phyloP scores from a whole-genome alignment of 1,139 yeast genomes.

The Sugiyamaella japonica region DNA sequence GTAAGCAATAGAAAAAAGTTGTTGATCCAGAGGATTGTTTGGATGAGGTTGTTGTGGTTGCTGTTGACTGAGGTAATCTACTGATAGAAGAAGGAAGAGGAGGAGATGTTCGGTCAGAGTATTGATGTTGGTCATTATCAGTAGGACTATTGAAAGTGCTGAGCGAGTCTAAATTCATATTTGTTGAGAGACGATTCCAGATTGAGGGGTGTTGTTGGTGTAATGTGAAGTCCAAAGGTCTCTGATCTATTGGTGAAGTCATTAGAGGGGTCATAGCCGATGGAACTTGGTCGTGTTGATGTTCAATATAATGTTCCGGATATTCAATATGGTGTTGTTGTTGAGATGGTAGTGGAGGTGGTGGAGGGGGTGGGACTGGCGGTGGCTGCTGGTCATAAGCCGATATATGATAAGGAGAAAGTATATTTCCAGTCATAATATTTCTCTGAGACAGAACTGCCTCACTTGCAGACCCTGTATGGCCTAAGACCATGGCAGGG shows the following conservation, averaged over 20 bases:
- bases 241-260: not conserved
- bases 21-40: not conserved
- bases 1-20: constrained; percentile 15
- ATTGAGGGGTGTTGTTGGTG: not conserved
- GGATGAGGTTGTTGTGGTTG: not conserved
- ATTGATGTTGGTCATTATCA: not conserved
- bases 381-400: not conserved
- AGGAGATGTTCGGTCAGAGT: not conserved
- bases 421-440: constrained; percentile 1
- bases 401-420: not conserved
- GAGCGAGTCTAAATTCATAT: not conserved
- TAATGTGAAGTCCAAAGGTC: not conserved
- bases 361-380: no score
- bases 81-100: not conserved
- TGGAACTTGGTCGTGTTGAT: not conserved
- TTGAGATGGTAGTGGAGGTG: not conserved
- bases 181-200: not conserved
- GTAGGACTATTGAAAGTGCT: not conserved
- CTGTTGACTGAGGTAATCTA: not conserved
- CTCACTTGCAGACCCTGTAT: not conserved
- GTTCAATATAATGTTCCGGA: not conserved
- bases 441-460: not conserved
- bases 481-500: not conserved
- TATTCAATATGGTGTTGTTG: not conserved
- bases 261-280: not conserved